Conservation (phyloP, 495 filamentous ascomycete species). For the Hypomontagnella submonticulosa region DNA sequence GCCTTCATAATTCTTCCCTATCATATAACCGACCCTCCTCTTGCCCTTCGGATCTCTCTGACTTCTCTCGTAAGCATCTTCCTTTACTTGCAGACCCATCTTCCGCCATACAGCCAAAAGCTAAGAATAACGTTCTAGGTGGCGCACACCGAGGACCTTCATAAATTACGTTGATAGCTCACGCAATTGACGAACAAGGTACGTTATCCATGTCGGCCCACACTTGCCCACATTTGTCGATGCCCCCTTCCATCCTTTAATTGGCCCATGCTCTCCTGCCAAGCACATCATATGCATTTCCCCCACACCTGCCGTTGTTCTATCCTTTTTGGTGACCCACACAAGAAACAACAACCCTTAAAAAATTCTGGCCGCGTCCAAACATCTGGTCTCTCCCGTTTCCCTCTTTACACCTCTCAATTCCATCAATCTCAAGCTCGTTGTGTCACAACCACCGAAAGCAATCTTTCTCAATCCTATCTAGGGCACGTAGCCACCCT, state of each 20-base stretch:
- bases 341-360: slow-evolving; percentile 64
- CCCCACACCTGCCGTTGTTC: slow-evolving; percentile 44
- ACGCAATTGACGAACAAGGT: slow-evolving; percentile 27
- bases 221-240: not conserved
- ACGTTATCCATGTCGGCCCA: slow-evolving; percentile 10
- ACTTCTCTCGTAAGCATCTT: slow-evolving; percentile 11
- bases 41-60: not conserved
- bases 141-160: slow-evolving; percentile 12
- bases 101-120: not conserved
- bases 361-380: slow-evolving; percentile 56
- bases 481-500: slow-evolving; percentile 96
- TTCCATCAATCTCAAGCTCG: slow-evolving; percentile 56
- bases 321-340: slow-evolving; percentile 44
- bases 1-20: not conserved
- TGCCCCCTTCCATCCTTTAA: slow-evolving; percentile 6
- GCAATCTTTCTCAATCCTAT: slow-evolving; percentile 60
- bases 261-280: slow-evolving; percentile 32
- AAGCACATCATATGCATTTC: slow-evolving; percentile 32
- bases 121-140: slow-evolving; percentile 27
- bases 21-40: not conserved
- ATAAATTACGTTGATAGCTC: slow-evolving; percentile 11
- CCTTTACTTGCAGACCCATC: not conserved
- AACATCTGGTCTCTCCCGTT: slow-evolving; percentile 53
- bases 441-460: slow-evolving; percentile 53
- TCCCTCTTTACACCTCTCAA: slow-evolving; percentile 60